phyloP scores from a whole-genome alignment of 768 basidiomycete species.

The Tylopilus rubrobrunneus region DNA sequence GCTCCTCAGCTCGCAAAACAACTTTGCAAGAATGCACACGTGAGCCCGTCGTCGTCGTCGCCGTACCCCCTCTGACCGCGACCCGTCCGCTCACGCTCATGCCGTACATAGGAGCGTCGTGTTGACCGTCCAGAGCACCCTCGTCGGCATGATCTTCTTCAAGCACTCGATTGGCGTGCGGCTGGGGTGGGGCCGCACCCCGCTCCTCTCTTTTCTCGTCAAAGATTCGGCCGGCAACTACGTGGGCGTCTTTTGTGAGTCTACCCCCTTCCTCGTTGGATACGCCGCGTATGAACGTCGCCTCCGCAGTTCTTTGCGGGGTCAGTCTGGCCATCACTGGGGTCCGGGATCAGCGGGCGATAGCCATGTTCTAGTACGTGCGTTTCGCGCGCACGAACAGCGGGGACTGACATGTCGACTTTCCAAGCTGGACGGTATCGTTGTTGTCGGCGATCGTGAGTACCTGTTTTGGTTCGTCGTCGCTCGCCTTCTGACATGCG shows the following conservation, averaged over 20 bases:
- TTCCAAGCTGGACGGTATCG: constrained; percentile 14
- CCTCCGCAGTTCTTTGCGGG: constrained; percentile 4
- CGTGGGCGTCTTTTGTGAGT: constrained; percentile 37
- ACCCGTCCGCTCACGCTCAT: background rate
- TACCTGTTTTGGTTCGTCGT: background rate
- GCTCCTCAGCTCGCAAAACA: constrained; percentile 16
- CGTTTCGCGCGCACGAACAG: too few species aligned
- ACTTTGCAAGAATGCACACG: background rate
- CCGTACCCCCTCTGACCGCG: too few species aligned
- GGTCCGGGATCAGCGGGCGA: background rate
- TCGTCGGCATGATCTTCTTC: constrained; percentile 36
- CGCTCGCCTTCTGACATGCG: too few species aligned
- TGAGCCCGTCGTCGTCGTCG: constrained; percentile 20
- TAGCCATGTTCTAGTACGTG: constrained; percentile 3
- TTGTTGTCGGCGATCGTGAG: constrained; percentile 16
- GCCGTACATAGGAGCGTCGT: constrained; percentile 5
- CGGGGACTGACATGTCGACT: background rate
- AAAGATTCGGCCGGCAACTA: constrained; percentile 47
- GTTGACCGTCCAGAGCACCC: constrained; percentile 33
- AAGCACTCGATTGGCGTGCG: constrained; percentile 35
- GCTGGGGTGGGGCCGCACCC: constrained; percentile 41
- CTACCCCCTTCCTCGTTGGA: background rate
- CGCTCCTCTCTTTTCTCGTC: constrained; percentile 38
- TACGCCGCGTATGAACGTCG: background rate
- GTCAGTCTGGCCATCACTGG: background rate